These are phyloP conservation scores for Baorangia bicolor DNA, from an alignment of 768 basidiomycete species.

Conservation along the genomic window DNA sequence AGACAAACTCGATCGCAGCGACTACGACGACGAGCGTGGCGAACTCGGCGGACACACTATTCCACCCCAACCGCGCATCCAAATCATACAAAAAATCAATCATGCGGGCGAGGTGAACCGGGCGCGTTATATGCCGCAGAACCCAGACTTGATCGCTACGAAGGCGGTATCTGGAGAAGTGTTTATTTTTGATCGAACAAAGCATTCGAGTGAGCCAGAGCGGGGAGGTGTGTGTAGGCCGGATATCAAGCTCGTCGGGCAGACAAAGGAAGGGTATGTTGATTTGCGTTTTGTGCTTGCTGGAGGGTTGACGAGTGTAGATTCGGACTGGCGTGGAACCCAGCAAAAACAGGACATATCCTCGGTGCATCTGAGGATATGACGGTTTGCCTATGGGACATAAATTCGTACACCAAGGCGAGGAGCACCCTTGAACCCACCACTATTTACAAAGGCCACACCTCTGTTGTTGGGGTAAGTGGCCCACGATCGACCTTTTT, in stretches of 20 bases:
- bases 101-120: slow-evolving; percentile 95
- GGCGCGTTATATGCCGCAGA: slow-evolving; percentile 99
- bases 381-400: slow-evolving; percentile 96
- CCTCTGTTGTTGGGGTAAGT: slow-evolving; percentile 87
- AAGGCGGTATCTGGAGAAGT: slow-evolving; percentile 92
- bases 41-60: slow-evolving; percentile 93
- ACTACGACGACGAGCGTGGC: slow-evolving; percentile 91
- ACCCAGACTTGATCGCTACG: slow-evolving; percentile 94
- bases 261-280: slow-evolving; percentile 88
- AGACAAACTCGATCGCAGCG: slow-evolving; percentile 72
- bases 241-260: slow-evolving; percentile 87
- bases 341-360: slow-evolving; percentile 76
- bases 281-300: not conserved
- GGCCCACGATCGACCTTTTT: not conserved
- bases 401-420: slow-evolving; percentile 82
- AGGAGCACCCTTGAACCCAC: slow-evolving; percentile 83
- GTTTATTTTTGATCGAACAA: slow-evolving; percentile 93
- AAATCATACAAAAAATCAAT: slow-evolving; percentile 91
- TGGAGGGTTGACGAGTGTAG: slow-evolving; percentile 40
- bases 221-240: slow-evolving; percentile 82
- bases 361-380: slow-evolving; percentile 94
- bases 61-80: slow-evolving; percentile 81
- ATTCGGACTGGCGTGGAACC: slow-evolving; percentile 94
- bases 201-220: slow-evolving; percentile 92
- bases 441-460: slow-evolving; percentile 82